Evolutionary conservation across 1,139 yeast genomes (phyloP).

Genomic region (Blastobotrys persicus): DNA sequence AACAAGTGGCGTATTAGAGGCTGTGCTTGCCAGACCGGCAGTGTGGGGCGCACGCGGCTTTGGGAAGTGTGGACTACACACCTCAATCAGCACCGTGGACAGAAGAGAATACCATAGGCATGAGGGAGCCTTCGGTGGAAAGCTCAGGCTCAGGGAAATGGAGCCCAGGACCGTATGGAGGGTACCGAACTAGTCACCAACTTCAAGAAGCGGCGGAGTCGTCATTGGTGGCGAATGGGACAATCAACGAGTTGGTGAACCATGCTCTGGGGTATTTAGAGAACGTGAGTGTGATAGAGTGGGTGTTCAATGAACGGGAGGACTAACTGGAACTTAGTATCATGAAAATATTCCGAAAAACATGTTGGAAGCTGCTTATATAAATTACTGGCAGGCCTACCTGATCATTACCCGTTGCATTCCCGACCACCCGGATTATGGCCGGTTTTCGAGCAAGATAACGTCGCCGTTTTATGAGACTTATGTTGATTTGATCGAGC

Average conservation of each 20-base stretch:
- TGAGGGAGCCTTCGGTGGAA: slow-evolving; percentile 1
- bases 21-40: too few relatives aligned
- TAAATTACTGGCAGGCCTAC: slow-evolving; percentile 27
- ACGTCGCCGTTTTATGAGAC: slow-evolving; percentile 24
- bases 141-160: background rate
- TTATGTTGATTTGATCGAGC: slow-evolving; percentile 23
- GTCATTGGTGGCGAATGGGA: slow-evolving; percentile 23
- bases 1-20: too few relatives aligned
- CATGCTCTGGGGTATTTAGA: slow-evolving; percentile 30
- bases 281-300: slow-evolving; percentile 18
- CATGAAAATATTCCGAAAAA: slow-evolving; percentile 22
- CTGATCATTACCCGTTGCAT: slow-evolving; percentile 25
- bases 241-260: slow-evolving; percentile 27
- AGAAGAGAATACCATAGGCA: background rate
- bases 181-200: slow-evolving; percentile 20
- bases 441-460: slow-evolving; percentile 19
- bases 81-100: background rate
- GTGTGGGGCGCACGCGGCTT: slow-evolving; percentile 4
- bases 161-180: slow-evolving; percentile 6
- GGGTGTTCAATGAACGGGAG: background rate
- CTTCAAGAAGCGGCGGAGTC: slow-evolving; percentile 25
- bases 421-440: slow-evolving; percentile 26
- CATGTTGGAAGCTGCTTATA: slow-evolving; percentile 28
- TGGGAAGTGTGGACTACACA: background rate
- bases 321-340: background rate